Conservation (phyloP, 2,329 filamentous ascomycete genomes). For the Atkinsonella hypoxylon region DNA sequence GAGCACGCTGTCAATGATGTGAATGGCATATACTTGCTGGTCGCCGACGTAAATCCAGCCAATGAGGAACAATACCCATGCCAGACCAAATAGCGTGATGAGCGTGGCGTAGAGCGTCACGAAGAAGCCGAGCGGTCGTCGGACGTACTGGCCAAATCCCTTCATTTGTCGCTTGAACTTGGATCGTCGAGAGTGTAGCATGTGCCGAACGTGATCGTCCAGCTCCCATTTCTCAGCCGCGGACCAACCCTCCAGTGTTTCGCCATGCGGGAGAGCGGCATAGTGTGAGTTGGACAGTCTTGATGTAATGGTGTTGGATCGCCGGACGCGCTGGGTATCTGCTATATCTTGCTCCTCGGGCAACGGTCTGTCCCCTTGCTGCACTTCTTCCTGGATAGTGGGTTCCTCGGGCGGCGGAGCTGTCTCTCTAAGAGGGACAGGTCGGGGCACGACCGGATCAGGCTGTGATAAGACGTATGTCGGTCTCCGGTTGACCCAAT, state of each 20-base stretch:
- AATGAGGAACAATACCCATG: conserved; percentile 86
- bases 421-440: neutral
- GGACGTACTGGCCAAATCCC: conserved; percentile 70
- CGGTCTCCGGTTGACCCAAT: conserved; percentile 61
- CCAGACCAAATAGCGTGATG: conserved; percentile 74
- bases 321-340: conserved; percentile 17
- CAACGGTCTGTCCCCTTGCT: neutral
- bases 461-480: conserved; percentile 59
- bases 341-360: conserved; percentile 12
- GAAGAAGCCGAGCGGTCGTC: conserved; percentile 65
- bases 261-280: conserved; percentile 67
- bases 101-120: conserved; percentile 74
- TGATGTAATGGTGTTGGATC: conserved; percentile 51
- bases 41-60: conserved; percentile 78
- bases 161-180: conserved; percentile 69
- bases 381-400: conserved; percentile 2
- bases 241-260: conserved; percentile 61
- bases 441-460: neutral
- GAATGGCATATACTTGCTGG: conserved; percentile 55
- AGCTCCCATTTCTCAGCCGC: conserved; percentile 62
- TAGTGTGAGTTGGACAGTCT: conserved; percentile 59
- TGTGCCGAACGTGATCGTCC: conserved; percentile 78
- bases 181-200: conserved; percentile 70
- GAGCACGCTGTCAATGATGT: conserved; percentile 59
- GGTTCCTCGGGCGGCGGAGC: conserved; percentile 9